Conservation (phyloP, 2,329 filamentous ascomycete genomes). For the Monosporascus ibericus region DNA sequence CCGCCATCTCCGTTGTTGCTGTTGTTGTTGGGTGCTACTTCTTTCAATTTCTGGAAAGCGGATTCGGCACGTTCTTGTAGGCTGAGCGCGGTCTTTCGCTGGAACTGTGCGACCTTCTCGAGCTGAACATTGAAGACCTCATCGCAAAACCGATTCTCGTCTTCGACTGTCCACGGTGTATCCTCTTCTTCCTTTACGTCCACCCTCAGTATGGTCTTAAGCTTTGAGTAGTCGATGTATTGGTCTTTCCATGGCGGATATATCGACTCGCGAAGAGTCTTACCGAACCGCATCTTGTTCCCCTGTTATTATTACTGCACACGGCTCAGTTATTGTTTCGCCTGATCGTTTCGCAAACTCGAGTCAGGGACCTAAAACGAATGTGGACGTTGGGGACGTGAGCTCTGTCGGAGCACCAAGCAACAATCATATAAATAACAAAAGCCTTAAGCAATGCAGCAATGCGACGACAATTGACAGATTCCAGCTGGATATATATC, state of each 20-base stretch:
- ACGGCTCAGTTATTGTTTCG: too few species aligned
- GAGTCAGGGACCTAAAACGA: neutral
- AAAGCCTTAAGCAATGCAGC: neutral
- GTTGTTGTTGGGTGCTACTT: constrained; percentile 69
- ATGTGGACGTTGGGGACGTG: neutral
- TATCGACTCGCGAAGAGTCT: constrained; percentile 71
- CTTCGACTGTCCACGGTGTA: constrained; percentile 80
- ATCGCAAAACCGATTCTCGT: constrained; percentile 90
- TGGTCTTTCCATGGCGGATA: constrained; percentile 87
- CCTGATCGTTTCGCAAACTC: too few species aligned
- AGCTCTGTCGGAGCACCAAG: too few species aligned
- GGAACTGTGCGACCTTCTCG: constrained; percentile 90
- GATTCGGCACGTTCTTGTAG: constrained; percentile 49
- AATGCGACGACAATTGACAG: neutral
- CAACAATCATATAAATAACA: too few species aligned
- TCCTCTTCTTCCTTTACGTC: constrained; percentile 56
- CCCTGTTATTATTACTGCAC: neutral
- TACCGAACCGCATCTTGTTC: constrained; percentile 80
- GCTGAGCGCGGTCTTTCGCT: constrained; percentile 64
- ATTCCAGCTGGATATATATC: too few species aligned
- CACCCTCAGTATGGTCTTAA: constrained; percentile 84
- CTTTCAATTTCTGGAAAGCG: constrained; percentile 66
- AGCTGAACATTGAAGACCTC: constrained; percentile 92
- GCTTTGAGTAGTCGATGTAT: constrained; percentile 93
- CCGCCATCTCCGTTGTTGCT: constrained; percentile 32